These are phyloP conservation scores for Osmozyma mogii DNA, from an alignment of 805 yeast genomes.

Conservation along the genomic window DNA sequence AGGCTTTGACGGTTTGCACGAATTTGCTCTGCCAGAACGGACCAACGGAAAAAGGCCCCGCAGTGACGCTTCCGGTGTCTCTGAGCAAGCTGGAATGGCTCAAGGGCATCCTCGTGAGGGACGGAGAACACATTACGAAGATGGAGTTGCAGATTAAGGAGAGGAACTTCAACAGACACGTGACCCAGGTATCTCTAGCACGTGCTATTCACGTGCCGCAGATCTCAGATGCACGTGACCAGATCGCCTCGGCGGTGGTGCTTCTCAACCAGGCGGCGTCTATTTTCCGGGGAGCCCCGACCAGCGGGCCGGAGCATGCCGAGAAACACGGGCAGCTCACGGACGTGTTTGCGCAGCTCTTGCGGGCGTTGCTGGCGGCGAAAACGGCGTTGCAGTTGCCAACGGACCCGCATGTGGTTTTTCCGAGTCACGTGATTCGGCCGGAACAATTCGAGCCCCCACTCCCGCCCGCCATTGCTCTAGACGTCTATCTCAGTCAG, in stretches of 20 bases:
- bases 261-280: conserved; percentile 19
- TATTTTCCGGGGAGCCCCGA: conserved; percentile 7
- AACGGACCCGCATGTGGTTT: conserved; percentile 47
- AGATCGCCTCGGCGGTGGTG: conserved; percentile 26
- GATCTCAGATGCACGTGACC: conserved; percentile 37
- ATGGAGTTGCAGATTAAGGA: conserved; percentile 38
- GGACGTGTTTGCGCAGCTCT: conserved; percentile 18
- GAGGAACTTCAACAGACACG: conserved; percentile 28
- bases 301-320: conserved; percentile 3
- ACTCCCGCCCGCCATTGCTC: conserved; percentile 38
- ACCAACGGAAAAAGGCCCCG: conserved; percentile 30
- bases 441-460: conserved; percentile 36
- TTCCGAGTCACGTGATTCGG: conserved; percentile 45
- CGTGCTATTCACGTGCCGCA: conserved; percentile 35
- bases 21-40: conserved; percentile 30
- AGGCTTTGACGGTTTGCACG: conserved; percentile 30
- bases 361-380: conserved; percentile 16
- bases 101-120: conserved; percentile 54
- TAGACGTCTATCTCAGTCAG: conserved; percentile 53
- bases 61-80: conserved; percentile 2
- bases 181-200: conserved; percentile 21
- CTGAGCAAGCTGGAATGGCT: conserved; percentile 38
- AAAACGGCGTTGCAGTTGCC: conserved; percentile 32
- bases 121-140: conserved; percentile 44
- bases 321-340: conserved; percentile 15